Evolutionary conservation across 1,284 basidiomycete species (phyloP), one percentile per base, ranked within the genome.

Genomic region (Apiotrichum akiyoshidainum): DNA sequence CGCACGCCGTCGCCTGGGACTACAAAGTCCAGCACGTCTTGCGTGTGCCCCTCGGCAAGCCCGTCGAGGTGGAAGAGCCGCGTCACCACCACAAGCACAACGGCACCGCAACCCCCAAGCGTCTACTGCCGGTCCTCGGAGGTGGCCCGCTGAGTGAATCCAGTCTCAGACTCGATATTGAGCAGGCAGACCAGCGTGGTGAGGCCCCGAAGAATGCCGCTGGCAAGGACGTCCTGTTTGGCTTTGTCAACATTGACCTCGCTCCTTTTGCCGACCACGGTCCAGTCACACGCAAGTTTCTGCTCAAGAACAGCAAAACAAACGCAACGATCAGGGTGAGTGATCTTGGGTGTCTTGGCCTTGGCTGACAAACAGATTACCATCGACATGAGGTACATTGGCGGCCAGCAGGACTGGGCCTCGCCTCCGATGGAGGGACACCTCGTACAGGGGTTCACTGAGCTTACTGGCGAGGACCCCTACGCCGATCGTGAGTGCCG

Each of bases 211-310:
- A 50, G 48, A 39, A 35, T 5, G 5, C 35, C 10, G 13, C 42
- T 8, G 52, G 48, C 17, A 46, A 44, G 14, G 46, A 50, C n/a
- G 35, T 50, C 13, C 41, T 68, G 1, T 76, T 74, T 59, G 77
- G 77, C 2, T 65, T 63, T 5, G 68, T 78, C n/a, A 68, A 77
- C 57, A 58, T 77, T 33, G 77, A 78, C 64, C 58, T 78, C 33
- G 77, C 77, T n/a, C 68, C 73, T 11, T 78, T 75, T 65, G 77
- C 74, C 5, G 75, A 73, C 21, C 68, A 65, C 33, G 75, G 75
- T 0, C 63, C 57, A 33, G 68, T 68, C 37, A 71, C 73, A 9
- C 65, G 77, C 57, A 60, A 72, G 55, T 77, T 74, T 56, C 57
- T 78, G 41, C 66, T 78, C 54, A 68, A 63, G 52, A 68, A 70